These are phyloP conservation scores for Fusarium sp. DNA, from an alignment of 2,329 filamentous ascomycete species.

Conservation along the genomic window DNA sequence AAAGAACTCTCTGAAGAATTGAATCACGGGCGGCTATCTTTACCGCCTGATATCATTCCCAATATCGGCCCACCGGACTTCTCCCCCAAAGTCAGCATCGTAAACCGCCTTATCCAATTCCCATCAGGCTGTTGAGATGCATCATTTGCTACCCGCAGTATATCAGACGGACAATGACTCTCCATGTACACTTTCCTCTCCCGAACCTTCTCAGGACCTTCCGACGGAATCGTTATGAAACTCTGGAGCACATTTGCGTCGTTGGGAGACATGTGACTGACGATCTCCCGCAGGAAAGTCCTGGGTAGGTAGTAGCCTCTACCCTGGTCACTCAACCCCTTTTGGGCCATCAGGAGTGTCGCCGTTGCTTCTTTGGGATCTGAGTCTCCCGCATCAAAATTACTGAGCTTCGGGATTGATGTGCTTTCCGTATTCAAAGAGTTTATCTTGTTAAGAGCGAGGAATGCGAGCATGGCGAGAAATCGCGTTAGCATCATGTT, in stretches of 20 bases:
- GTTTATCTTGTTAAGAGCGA: not conserved
- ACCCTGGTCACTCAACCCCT: constrained; percentile 13
- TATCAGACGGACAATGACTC: constrained; percentile 13
- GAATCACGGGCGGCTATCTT: not conserved
- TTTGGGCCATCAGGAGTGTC: constrained; percentile 8
- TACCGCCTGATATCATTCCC: constrained; percentile 12
- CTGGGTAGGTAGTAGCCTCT: constrained; percentile 9
- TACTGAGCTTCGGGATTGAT: not conserved
- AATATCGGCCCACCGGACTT: not conserved
- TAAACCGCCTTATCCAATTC: constrained; percentile 11
- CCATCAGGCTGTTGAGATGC: not conserved
- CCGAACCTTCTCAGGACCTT: not conserved
- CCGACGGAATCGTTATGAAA: not conserved
- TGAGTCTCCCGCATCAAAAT: constrained; percentile 1
- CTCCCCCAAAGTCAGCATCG: not conserved
- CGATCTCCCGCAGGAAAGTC: not conserved
- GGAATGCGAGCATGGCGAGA: constrained; percentile 11
- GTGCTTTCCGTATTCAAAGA: not conserved
- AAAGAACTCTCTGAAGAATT: no score
- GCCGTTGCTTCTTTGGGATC: constrained; percentile 1
- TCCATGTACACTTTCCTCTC: constrained; percentile 18
- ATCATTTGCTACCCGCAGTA: not conserved
- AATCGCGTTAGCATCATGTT: constrained; percentile 24
- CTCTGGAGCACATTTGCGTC: constrained; percentile 13
- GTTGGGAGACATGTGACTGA: not conserved